Conservation (phyloP, 495 filamentous ascomycete species). For the Schizothecium vesticola region DNA sequence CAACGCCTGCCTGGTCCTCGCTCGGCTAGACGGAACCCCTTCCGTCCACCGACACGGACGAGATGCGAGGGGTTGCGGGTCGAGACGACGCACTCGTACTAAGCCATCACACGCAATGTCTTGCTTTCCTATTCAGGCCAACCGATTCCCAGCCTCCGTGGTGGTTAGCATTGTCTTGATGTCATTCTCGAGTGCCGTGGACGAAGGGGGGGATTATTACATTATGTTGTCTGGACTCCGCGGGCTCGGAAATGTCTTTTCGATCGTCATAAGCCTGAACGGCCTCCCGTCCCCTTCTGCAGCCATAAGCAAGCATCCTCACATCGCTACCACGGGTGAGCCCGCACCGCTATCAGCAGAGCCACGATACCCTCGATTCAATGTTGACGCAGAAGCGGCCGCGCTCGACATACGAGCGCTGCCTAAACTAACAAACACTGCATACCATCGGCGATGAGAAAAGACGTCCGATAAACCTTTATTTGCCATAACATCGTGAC, state of each 20-base stretch:
- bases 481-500: not conserved
- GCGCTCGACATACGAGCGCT: not conserved
- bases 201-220: not conserved
- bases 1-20: not conserved
- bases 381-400: not conserved
- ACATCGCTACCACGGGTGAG: not conserved
- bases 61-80: not conserved
- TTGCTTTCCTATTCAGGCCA: not conserved
- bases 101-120: not conserved
- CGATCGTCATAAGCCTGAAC: not conserved
- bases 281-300: not conserved
- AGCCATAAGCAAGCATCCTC: not conserved
- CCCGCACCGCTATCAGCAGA: not conserved
- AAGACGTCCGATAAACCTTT: not conserved
- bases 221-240: not conserved
- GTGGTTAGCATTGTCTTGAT: not conserved
- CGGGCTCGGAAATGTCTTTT: not conserved
- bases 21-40: not conserved
- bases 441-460: not conserved
- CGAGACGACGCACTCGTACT: not conserved
- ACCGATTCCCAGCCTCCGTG: not conserved
- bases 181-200: not conserved
- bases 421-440: not conserved
- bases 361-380: not conserved
- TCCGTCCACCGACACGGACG: not conserved